Evolutionary conservation across 1,284 basidiomycete genomes (phyloP).

Genomic region (Cryptococcus sp.): DNA sequence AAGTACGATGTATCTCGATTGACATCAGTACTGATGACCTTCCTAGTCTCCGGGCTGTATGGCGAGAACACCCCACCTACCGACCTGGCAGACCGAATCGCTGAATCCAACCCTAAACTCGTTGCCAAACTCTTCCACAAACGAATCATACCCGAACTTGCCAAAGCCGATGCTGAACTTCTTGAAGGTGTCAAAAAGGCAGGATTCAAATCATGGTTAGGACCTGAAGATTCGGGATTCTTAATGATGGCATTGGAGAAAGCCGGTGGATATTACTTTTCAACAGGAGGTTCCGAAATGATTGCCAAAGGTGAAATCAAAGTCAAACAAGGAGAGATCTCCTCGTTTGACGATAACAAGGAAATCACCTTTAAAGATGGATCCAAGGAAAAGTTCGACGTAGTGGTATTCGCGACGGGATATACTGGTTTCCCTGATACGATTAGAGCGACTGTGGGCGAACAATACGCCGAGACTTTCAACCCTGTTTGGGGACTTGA

Average conservation of each 20-base stretch:
- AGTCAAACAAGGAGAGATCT: constrained; percentile 61
- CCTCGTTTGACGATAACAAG: constrained; percentile 47
- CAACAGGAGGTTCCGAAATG: constrained; percentile 58
- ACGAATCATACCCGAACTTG: constrained; percentile 53
- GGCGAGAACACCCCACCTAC: constrained; percentile 52
- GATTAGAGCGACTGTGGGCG: constrained; percentile 52
- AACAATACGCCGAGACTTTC: constrained; percentile 52
- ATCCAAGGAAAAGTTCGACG: constrained; percentile 60
- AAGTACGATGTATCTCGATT: too few species aligned
- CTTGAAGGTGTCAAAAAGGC: constrained; percentile 56
- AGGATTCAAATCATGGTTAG: constrained; percentile 59
- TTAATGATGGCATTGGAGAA: constrained; percentile 47
- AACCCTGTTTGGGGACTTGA: constrained; percentile 58
- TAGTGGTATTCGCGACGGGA: constrained; percentile 65
- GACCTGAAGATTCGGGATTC: constrained; percentile 57
- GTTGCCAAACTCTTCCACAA: constrained; percentile 51
- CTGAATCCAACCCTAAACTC: constrained; percentile 51
- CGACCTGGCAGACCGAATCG: constrained; percentile 55
- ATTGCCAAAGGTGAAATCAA: constrained; percentile 69
- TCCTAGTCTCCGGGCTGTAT: constrained; percentile 51
- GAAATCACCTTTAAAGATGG: constrained; percentile 64
- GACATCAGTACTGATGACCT: too few species aligned
- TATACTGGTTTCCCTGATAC: constrained; percentile 47
- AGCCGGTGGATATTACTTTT: constrained; percentile 52
- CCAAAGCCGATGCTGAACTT: constrained; percentile 56